Percentiles rank a stretch among this genome's conserved stretches.
Evolutionary conservation across 495 filamentous ascomycete genomes (phyloP).

Genomic region (Aspergillus bridgeri): DNA sequence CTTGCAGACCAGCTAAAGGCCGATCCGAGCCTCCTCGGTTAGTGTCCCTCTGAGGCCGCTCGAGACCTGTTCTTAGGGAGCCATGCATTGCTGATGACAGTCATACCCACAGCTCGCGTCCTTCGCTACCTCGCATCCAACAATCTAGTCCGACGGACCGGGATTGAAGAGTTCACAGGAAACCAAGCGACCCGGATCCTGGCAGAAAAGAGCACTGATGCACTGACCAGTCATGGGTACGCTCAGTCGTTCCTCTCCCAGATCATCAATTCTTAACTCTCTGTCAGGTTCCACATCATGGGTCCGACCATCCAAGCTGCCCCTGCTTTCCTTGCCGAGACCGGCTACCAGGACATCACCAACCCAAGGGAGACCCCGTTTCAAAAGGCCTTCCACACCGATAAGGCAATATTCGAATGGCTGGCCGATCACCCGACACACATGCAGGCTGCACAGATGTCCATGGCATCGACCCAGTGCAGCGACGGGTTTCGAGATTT

Average conservation of each 20-base stretch:
- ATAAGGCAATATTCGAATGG: slow-evolving; percentile 39
- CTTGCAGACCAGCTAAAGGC: slow-evolving; percentile 30
- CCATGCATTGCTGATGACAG: not conserved
- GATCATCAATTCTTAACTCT: not conserved
- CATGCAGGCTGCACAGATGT: slow-evolving; percentile 30
- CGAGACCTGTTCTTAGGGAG: too few relatives aligned
- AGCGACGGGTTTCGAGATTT: slow-evolving; percentile 33
- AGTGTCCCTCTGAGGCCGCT: not conserved
- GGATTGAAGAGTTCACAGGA: slow-evolving; percentile 29
- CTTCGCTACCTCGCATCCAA: slow-evolving; percentile 43
- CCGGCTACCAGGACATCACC: slow-evolving; percentile 36
- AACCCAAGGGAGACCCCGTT: slow-evolving; percentile 33
- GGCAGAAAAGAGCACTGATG: slow-evolving; percentile 24
- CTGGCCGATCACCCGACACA: slow-evolving; percentile 34
- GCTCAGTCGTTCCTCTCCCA: too few relatives aligned
- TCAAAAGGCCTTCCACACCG: slow-evolving; percentile 41
- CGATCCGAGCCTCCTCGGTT: slow-evolving; percentile 28
- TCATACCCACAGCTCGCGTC: slow-evolving; percentile 12
- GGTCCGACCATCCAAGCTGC: slow-evolving; percentile 26
- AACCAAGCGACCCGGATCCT: slow-evolving; percentile 32
- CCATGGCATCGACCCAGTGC: slow-evolving; percentile 32
- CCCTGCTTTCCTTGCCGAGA: slow-evolving; percentile 39
- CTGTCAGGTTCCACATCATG: slow-evolving; percentile 32
- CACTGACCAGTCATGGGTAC: slow-evolving; percentile 30
- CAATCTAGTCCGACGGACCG: slow-evolving; percentile 33